phyloP scores from a whole-genome alignment of 371 early-diverging fungal genomes.

The Haplosporangium sp. region DNA sequence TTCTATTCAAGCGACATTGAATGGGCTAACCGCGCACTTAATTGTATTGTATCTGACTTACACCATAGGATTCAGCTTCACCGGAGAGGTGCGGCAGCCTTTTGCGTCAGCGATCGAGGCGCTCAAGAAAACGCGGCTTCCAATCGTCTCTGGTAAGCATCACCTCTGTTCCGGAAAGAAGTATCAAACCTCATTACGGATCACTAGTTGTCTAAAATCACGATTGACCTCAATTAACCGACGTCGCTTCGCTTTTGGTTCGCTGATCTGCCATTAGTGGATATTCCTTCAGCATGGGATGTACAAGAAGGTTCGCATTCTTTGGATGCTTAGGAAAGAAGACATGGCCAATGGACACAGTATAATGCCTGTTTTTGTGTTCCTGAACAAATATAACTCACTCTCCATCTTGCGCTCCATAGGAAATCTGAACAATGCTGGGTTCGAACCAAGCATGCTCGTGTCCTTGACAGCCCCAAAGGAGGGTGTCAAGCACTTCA shows the following conservation, averaged over 20 bases:
- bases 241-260: neutral
- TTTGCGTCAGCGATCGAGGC: slow-evolving; percentile 75
- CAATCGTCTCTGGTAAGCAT: slow-evolving; percentile 71
- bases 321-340: neutral
- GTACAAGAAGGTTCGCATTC: slow-evolving; percentile 78
- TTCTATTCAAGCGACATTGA: too few species aligned
- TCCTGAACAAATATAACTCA: too few species aligned
- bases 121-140: slow-evolving; percentile 62
- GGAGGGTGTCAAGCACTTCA: slow-evolving; percentile 72
- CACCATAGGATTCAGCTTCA: slow-evolving; percentile 84
- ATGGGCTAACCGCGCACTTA: too few species aligned
- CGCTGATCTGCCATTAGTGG: slow-evolving; percentile 62
- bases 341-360: too few species aligned
- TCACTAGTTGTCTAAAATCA: too few species aligned
- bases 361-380: neutral
- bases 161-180: too few species aligned
- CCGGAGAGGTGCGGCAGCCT: slow-evolving; percentile 83
- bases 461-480: slow-evolving; percentile 95
- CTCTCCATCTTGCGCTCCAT: too few species aligned
- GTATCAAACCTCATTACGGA: too few species aligned
- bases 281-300: slow-evolving; percentile 96
- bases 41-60: neutral
- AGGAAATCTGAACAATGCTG: slow-evolving; percentile 57
- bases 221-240: too few species aligned
- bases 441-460: slow-evolving; percentile 80